Evolutionary conservation across 2,329 filamentous ascomycete species (phyloP).

Genomic region (Chrysoporthe deuterocubensis): DNA sequence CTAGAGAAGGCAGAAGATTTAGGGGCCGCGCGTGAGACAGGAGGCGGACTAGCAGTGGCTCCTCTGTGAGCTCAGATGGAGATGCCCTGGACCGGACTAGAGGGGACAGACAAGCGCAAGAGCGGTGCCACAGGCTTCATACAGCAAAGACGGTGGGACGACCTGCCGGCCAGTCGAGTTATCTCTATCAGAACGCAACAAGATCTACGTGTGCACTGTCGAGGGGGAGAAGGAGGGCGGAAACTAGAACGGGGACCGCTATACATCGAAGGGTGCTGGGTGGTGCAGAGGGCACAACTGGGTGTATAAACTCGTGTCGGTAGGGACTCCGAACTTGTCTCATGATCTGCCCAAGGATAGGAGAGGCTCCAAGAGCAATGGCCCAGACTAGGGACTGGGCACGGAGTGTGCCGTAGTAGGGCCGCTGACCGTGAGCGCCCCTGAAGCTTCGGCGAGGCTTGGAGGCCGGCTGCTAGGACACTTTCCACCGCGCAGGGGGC

Average conservation of each 20-base stretch:
- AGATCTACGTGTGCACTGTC: not conserved
- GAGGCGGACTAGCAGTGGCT: not conserved
- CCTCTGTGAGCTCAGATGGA: not conserved
- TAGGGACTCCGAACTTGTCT: constrained; percentile 14
- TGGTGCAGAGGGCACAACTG: not conserved
- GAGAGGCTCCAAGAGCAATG: constrained; percentile 9
- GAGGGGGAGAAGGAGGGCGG: no score
- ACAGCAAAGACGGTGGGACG: not conserved
- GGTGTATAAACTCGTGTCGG: constrained; percentile 3
- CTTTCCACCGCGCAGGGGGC: not conserved
- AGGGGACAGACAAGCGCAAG: not conserved
- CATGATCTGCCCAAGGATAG: constrained; percentile 19
- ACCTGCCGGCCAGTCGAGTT: not conserved
- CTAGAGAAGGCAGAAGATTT: not conserved
- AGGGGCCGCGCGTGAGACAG: not conserved
- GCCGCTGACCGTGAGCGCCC: constrained; percentile 6
- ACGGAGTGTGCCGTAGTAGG: not conserved
- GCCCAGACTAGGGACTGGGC: not conserved
- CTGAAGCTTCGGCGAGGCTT: not conserved
- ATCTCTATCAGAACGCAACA: not conserved
- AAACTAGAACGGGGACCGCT: not conserved
- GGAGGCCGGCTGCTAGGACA: not conserved
- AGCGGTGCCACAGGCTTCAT: not conserved
- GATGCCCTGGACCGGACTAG: not conserved
- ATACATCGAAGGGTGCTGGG: not conserved